These are phyloP conservation scores for Mycothermus thermophilus DNA, from an alignment of 495 filamentous ascomycete genomes.

Conservation along the genomic window DNA sequence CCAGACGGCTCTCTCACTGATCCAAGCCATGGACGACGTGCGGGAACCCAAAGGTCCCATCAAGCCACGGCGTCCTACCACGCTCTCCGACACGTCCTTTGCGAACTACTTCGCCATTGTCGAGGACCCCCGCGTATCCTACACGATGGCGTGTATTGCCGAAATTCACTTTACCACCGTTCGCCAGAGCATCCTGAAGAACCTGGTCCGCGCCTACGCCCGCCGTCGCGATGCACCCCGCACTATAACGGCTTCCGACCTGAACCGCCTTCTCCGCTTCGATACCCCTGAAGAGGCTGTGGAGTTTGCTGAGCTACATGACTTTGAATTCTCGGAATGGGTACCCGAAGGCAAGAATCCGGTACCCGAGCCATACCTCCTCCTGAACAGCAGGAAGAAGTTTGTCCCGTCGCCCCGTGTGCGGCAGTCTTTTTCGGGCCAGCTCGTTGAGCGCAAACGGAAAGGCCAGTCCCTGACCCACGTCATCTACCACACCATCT, in stretches of 20 bases:
- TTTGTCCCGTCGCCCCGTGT: slow-evolving; percentile 24
- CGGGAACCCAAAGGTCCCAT: slow-evolving; percentile 20
- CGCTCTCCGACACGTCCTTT: slow-evolving; percentile 47
- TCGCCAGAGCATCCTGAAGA: slow-evolving; percentile 60
- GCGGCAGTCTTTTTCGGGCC: slow-evolving; percentile 28
- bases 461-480: slow-evolving; percentile 24
- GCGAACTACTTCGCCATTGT: slow-evolving; percentile 64
- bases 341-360: slow-evolving; percentile 17
- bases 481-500: slow-evolving; percentile 34
- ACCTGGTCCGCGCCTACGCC: slow-evolving; percentile 46
- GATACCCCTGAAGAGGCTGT: slow-evolving; percentile 58
- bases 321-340: slow-evolving; percentile 41
- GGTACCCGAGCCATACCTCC: slow-evolving; percentile 38
- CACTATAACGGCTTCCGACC: slow-evolving; percentile 56
- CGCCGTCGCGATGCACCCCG: slow-evolving; percentile 52
- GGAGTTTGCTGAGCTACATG: slow-evolving; percentile 55
- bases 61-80: slow-evolving; percentile 27
- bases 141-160: slow-evolving; percentile 86
- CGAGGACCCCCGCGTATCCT: slow-evolving; percentile 55
- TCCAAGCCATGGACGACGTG: slow-evolving; percentile 21
- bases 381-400: slow-evolving; percentile 23
- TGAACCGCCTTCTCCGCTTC: slow-evolving; percentile 56
- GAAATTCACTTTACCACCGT: slow-evolving; percentile 79
- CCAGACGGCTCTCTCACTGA: slow-evolving; percentile 29
- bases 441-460: slow-evolving; percentile 38